Base-by-base conservation (phyloP, 2,329 filamentous ascomycete species). In the Fusarium dlaminii region DNA sequence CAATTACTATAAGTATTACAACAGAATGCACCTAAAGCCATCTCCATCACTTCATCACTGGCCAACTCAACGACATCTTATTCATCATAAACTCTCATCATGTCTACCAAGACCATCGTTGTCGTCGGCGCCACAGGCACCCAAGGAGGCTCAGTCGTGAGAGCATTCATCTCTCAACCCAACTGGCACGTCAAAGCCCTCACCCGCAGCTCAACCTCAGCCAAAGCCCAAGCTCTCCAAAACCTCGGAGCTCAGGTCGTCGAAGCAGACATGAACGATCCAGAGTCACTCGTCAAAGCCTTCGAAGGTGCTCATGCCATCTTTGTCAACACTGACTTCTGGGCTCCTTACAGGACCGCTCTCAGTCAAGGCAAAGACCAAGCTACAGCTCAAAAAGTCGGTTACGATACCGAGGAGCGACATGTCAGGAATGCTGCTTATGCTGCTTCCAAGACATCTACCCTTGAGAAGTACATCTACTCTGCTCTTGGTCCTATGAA, bases 361-460 rank as follows among this genome's bases (percentile, higher is more conserved):
- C 80, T 85, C 56, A 80, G 79, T n/a, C 78, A 81, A 12, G 78
- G 80, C 8, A 79, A 79, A 54, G 83, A 82, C 3, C 61, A 73
- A 13, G 77, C 81, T 10, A 80, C 79, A 0, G 82, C 81, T 66
- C 79, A 83, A 14, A 73, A 77, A 36, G 83, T 82, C 40, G 84
- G 83, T 1, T 86, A 84, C 58, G 81, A 86, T 1, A 77, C 83
- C 3, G 89, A 90, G 75, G 70, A 83, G 6, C 79, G 80, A 20
- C 86, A 90, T 60, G 88, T 88, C 0, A 85, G 83, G 65, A 90
- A 90, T 64, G 86, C 90, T 7, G 85, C 84, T 7, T 83, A 87
- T 64, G 88, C 86, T 0, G 88, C 87, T 0, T 84, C 84, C 6
- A 73, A 76, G 6, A 81, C 78, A 0, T 74, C 78, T 0, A 81